These are phyloP conservation scores for Rhynchosporium agropyri DNA, from an alignment of 2,329 filamentous ascomycete species.

Conservation along the genomic window DNA sequence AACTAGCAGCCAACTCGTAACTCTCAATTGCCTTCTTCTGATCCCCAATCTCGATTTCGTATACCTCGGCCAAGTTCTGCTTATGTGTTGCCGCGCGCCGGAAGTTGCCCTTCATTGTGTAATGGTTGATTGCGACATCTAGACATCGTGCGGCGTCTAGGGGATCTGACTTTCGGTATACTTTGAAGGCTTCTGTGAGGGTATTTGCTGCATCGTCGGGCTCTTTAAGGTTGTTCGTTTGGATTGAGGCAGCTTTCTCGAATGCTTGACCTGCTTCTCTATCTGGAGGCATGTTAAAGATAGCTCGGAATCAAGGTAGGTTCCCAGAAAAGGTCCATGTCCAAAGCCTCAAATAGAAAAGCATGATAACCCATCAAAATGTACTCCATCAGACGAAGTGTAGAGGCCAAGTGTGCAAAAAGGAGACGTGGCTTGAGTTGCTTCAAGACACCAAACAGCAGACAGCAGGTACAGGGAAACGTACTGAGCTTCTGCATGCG, in stretches of 20 bases:
- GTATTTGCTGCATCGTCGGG: conserved; percentile 91
- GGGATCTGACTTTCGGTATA: conserved; percentile 84
- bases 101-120: conserved; percentile 88
- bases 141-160: conserved; percentile 81
- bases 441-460: background rate
- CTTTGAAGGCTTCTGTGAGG: conserved; percentile 89
- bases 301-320: background rate
- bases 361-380: too few species aligned
- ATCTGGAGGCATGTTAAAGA: conserved; percentile 52
- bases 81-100: conserved; percentile 87
- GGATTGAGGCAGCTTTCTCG: conserved; percentile 81
- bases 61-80: conserved; percentile 84
- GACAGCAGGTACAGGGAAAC: conserved; percentile 30
- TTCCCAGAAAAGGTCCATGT: background rate
- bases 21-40: conserved; percentile 75
- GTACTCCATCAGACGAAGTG: too few species aligned
- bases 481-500: conserved; percentile 82
- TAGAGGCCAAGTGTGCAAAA: too few species aligned
- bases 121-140: conserved; percentile 79
- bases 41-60: conserved; percentile 80
- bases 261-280: conserved; percentile 86
- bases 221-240: conserved; percentile 80
- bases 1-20: conserved; percentile 83
- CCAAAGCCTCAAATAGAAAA: too few species aligned
- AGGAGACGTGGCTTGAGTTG: too few species aligned